Evolutionary conservation across 1,139 yeast genomes (phyloP).

Genomic region (Yamadazyma sp.): DNA sequence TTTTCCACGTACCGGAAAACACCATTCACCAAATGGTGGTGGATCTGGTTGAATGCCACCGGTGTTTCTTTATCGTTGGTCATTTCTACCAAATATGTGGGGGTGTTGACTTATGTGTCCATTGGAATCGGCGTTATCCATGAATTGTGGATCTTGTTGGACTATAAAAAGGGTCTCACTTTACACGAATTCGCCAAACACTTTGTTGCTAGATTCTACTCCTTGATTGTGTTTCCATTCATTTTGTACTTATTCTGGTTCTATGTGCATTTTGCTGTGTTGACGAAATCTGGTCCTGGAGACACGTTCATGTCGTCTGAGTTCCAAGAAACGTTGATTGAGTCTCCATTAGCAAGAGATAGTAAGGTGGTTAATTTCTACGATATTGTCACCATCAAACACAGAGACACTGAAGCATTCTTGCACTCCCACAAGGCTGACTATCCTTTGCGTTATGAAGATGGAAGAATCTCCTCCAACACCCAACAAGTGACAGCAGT

Average conservation of each 20-base stretch:
- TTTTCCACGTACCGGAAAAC: conserved; percentile 69
- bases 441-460: conserved; percentile 92
- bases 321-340: conserved; percentile 88
- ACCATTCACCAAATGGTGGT: conserved; percentile 77
- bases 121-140: conserved; percentile 82
- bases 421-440: conserved; percentile 75
- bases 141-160: conserved; percentile 87
- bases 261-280: conserved; percentile 80
- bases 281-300: conserved; percentile 91
- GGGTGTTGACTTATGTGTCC: conserved; percentile 84
- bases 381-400: conserved; percentile 75
- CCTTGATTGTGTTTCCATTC: conserved; percentile 80
- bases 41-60: conserved; percentile 80
- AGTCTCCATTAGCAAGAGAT: conserved; percentile 71
- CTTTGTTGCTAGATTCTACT: conserved; percentile 70
- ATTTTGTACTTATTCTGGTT: conserved; percentile 88
- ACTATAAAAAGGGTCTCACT: conserved; percentile 66
- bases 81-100: conserved; percentile 93
- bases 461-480: conserved; percentile 92
- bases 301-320: conserved; percentile 90
- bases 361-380: conserved; percentile 72
- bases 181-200: conserved; percentile 62
- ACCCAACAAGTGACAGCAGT: conserved; percentile 93
- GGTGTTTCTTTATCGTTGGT: conserved; percentile 88
- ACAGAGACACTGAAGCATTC: conserved; percentile 70